Evolutionary conservation across 208 protist species (phyloP), one percentile per base, ranked within the genome.

Genomic region (Leishmania tarentolae): DNA sequence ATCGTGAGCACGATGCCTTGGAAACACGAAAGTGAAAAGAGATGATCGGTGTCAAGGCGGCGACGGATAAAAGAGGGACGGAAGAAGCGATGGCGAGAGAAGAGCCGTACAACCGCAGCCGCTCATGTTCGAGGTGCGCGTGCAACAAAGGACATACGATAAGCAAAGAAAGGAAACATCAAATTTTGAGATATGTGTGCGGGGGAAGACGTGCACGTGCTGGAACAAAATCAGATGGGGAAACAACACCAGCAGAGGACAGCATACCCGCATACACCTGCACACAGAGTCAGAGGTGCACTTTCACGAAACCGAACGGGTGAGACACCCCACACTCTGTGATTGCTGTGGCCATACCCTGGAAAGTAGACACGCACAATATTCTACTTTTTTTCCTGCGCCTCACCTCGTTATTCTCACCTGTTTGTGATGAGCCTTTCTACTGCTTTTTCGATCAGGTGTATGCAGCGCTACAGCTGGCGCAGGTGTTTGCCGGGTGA

Each of bases 401-500:
- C 11, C 4, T 52, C 28, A 15, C 44, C 6, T 37, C 28, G 8
- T 7, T 11, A 44, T 8, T 37, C 7, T 59, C 70, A 75, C 70
- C 21, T 19, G 13, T 47, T 40, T 57, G 70, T 75, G 17, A 61
- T 81, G 5, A 70, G 78, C 2, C 75, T 69, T 28, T 83, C 76
- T 63, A 83, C 68, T 1, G 53, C 57, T 37, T 87, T 83, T 31
- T 81, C 71, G 47, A 81, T n/a, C n/a, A n/a, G n/a, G n/a, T 76
- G 69, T 40, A 87, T 80, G 59, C 81, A 79, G 42, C 79, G 68
- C 47, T 84, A 79, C 21, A 86, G 73, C 72, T 86, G 86, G 28
- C 80, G 82, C 57, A 84, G 77, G 61, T 86, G 86, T 70, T 86
- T 82, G 11, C 75, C 37, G 35, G 83, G n/a, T n/a, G 81, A 78